phyloP scores from a whole-genome alignment of 768 basidiomycete species.

The Mycena leptocephala region DNA sequence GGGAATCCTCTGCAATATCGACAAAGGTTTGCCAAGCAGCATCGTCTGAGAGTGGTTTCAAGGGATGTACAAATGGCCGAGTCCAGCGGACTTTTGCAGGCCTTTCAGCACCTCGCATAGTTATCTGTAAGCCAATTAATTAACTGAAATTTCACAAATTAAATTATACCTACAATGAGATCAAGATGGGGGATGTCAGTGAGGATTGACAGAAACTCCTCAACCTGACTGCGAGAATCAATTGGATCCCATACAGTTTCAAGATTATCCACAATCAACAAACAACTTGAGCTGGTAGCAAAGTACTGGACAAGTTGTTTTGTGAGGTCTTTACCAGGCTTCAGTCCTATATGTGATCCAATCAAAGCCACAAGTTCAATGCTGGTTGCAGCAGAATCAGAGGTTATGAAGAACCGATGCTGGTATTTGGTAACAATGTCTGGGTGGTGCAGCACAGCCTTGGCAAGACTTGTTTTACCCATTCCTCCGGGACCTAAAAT shows the following conservation, averaged over 20 bases:
- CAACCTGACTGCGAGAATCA: background rate
- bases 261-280: conserved; percentile 18
- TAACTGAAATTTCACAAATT: background rate
- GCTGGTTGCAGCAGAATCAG: background rate
- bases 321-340: background rate
- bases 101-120: background rate
- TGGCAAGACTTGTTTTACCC: conserved; percentile 12
- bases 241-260: conserved; percentile 14
- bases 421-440: background rate
- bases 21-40: background rate
- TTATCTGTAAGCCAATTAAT: background rate
- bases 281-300: background rate
- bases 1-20: background rate
- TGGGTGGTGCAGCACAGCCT: conserved; percentile 13
- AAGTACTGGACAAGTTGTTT: background rate
- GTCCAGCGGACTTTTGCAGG: background rate
- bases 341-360: background rate
- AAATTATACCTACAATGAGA: background rate
- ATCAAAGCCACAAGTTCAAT: background rate
- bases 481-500: no score
- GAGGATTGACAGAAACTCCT: conserved; percentile 5
- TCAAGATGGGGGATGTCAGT: background rate
- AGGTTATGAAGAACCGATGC: background rate
- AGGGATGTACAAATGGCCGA: background rate
- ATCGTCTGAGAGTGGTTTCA: background rate